Conservation (phyloP, 1,284 basidiomycete species). For the Vanrija sp. region DNA sequence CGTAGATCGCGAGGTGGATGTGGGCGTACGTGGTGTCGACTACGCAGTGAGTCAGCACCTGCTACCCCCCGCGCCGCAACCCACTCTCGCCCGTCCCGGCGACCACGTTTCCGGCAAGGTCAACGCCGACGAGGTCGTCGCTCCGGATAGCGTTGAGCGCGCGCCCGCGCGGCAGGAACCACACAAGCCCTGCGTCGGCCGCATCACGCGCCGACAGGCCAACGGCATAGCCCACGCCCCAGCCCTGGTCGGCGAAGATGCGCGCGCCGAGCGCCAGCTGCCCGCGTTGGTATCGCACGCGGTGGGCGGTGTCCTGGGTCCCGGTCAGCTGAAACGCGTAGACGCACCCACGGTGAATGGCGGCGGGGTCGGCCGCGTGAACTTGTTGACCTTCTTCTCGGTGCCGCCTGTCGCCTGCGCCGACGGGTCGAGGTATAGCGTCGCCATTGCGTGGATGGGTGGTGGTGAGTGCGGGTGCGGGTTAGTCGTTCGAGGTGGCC, state of each 20-base stretch:
- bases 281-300: conserved; percentile 20
- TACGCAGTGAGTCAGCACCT: not conserved
- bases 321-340: not conserved
- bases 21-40: conserved; percentile 19
- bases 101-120: conserved; percentile 1
- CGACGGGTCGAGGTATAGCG: not conserved
- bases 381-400: conserved; percentile 9
- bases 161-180: conserved; percentile 22
- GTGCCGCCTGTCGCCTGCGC: not conserved
- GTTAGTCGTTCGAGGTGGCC: too few relatives aligned
- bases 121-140: conserved; percentile 19
- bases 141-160: conserved; percentile 18
- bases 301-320: conserved; percentile 10
- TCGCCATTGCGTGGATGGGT: not conserved
- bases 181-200: conserved; percentile 14
- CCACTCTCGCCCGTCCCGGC: conserved; percentile 8
- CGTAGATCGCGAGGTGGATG: conserved; percentile 27
- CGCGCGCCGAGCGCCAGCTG: conserved; percentile 24
- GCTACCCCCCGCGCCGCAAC: not conserved
- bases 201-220: conserved; percentile 24
- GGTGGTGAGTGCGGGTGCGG: not conserved
- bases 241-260: conserved; percentile 24
- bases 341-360: conserved; percentile 14
- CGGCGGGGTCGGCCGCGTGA: conserved; percentile 22
- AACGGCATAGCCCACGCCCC: conserved; percentile 24